phyloP scores from a whole-genome alignment of 371 early-diverging fungal species.

The Rhizopus delemar region DNA sequence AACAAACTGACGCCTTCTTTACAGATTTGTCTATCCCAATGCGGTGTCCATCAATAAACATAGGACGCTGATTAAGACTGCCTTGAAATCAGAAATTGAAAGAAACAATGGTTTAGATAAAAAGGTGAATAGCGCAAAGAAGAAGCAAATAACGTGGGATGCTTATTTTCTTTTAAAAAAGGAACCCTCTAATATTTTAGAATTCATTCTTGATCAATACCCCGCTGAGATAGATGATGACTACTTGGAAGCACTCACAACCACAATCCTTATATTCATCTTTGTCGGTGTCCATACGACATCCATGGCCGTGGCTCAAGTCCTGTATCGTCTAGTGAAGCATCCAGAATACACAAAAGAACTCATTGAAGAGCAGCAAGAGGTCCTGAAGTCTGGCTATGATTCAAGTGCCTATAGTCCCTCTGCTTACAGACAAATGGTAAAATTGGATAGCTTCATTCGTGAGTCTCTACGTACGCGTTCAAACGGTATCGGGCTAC shows the following conservation, averaged over 20 bases:
- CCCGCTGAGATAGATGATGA: constrained; percentile 18
- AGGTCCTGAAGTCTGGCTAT: constrained; percentile 25
- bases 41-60: background rate
- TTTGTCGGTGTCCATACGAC: constrained; percentile 51
- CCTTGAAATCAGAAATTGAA: constrained; percentile 13
- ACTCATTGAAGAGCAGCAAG: constrained; percentile 43
- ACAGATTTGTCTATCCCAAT: constrained; percentile 10
- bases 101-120: constrained; percentile 1
- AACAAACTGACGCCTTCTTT: background rate
- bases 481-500: constrained; percentile 16
- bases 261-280: constrained; percentile 26
- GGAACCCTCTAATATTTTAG: constrained; percentile 5
- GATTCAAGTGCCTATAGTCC: constrained; percentile 22
- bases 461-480: constrained; percentile 45
- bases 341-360: constrained; percentile 41
- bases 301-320: constrained; percentile 23
- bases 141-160: background rate
- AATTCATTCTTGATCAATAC: constrained; percentile 1
- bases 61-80: constrained; percentile 11
- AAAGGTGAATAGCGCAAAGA: background rate
- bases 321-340: constrained; percentile 44
- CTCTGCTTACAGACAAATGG: constrained; percentile 35
- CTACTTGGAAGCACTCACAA: constrained; percentile 19
- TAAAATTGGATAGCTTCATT: constrained; percentile 52
- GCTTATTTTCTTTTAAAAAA: background rate